Evolutionary conservation across 768 basidiomycete genomes (phyloP), one percentile per base, ranked within the genome.

Genomic region (Mycena sanguinolenta): DNA sequence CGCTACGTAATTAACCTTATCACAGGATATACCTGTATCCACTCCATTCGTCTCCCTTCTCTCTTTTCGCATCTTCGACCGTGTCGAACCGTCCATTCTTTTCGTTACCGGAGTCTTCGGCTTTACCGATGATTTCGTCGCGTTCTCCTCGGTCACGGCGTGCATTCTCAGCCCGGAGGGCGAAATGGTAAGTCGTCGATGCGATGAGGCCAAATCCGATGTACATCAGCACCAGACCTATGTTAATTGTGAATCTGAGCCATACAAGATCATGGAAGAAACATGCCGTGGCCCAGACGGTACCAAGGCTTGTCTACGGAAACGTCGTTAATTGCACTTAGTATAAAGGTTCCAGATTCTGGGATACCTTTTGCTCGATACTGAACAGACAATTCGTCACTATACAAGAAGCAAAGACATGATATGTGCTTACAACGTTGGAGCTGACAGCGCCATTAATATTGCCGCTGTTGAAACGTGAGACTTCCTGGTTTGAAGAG

Each of bases 391-490:
- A 59, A 46, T 34, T 65, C 54, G 50, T 67, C 28, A 71, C n/a
- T n/a, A n/a, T 44, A 57, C 36, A 12, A 71, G 36, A 30, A 69
- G 32, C 21, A 39, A 38, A 46, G n/a, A 58, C 21, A 60, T 39
- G n/a, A 27, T 10, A 32, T 53, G n/a, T 38, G 86, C 90, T 73
- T 79, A 90, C 90, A 39, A 94, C 87, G 74, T 93, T 93, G 21
- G 91, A 92, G 75, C 88, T 89, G 49, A 94, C 88, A n/a, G 90
- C 91, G 23, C 92, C 92, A 75, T 92, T 92, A 59, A 93, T 81
- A 76, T 93, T 93, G 10, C 91, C 92, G 72, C 90, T 91, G 32
- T 63, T 23, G 30, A 34, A 23, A 53, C 58, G 58, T 65, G 10
- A 67, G 30, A 28, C 46, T 49, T 14, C 17, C 14, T 13, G 14